A percentile compares a stretch with the other conserved stretches of the same genome.
These are phyloP conservation scores for Candida gigantensis DNA, from an alignment of 1,139 yeast species.

Conservation along the genomic window DNA sequence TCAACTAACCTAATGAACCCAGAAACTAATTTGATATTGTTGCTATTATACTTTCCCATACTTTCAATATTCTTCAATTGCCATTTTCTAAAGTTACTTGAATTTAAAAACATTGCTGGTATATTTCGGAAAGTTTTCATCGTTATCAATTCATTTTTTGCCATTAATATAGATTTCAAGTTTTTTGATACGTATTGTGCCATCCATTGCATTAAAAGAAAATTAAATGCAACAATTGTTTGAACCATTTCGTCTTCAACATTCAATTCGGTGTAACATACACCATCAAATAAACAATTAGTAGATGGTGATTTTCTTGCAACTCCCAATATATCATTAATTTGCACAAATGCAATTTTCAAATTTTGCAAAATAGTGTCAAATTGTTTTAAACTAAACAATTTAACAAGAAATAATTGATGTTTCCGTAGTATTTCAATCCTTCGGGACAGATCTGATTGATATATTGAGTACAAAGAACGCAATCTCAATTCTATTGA, in stretches of 20 bases:
- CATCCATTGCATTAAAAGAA: conserved; percentile 31
- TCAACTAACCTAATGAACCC: conserved; percentile 26
- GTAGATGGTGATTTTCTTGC: too few relatives aligned
- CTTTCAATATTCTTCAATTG: conserved; percentile 12
- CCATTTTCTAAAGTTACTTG: conserved; percentile 29
- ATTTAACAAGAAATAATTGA: conserved; percentile 30
- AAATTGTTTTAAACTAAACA: conserved; percentile 26
- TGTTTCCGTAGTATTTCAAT: conserved; percentile 25
- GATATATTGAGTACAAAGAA: conserved; percentile 11
- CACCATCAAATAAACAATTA: conserved; percentile 14
- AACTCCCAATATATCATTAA: conserved; percentile 4
- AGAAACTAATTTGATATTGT: conserved; percentile 23
- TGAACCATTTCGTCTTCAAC: conserved; percentile 17
- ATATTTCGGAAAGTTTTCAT: conserved; percentile 15
- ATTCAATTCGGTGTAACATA: conserved; percentile 9
- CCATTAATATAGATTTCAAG: conserved; percentile 16
- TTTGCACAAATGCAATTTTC: conserved; percentile 7
- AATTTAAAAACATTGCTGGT: conserved; percentile 23
- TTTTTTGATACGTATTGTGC: conserved; percentile 27
- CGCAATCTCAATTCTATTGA: conserved; percentile 19
- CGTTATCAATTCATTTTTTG: conserved; percentile 14
- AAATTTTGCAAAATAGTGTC: conserved; percentile 18
- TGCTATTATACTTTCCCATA: conserved; percentile 18
- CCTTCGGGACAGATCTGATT: conserved; percentile 7
- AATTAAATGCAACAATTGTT: conserved; percentile 32